phyloP scores from a whole-genome alignment of 2,329 filamentous ascomycete genomes.

The Fusarium sp. region DNA sequence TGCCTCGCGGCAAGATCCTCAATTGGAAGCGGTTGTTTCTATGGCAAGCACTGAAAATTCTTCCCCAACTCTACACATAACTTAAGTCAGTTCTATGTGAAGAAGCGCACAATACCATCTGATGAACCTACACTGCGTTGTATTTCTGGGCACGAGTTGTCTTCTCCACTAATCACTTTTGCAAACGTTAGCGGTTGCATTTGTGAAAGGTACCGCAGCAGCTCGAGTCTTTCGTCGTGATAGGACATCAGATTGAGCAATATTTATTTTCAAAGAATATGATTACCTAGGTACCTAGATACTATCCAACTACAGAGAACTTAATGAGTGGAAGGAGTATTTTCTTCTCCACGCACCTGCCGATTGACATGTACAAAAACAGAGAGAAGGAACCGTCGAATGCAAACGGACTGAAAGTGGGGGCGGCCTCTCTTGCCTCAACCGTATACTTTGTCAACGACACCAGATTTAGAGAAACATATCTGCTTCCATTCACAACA shows the following conservation, averaged over 20 bases:
- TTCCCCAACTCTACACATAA: background rate
- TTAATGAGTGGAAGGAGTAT: background rate
- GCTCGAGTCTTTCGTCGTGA: background rate
- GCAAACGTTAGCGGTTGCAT: background rate
- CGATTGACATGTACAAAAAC: background rate
- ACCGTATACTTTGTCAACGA: background rate
- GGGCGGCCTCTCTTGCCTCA: background rate
- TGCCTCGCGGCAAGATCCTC: background rate
- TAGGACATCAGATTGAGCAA: background rate
- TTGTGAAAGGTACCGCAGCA: constrained; percentile 8
- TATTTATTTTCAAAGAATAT: background rate
- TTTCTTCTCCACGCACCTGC: background rate
- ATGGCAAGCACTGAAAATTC: background rate
- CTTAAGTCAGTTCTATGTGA: background rate
- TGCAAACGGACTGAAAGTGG: constrained; percentile 31
- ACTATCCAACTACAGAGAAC: background rate
- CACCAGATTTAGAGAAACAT: background rate
- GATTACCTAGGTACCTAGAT: too few relatives aligned
- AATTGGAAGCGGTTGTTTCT: background rate
- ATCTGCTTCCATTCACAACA: background rate
- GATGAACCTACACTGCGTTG: background rate
- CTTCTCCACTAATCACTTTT: background rate
- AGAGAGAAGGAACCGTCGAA: background rate
- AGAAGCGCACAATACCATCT: background rate
- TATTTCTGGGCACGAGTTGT: background rate